These are phyloP conservation scores for Talinum fruticosum DNA, from an alignment of 148 eudicot genomes.

Conservation along the genomic window DNA sequence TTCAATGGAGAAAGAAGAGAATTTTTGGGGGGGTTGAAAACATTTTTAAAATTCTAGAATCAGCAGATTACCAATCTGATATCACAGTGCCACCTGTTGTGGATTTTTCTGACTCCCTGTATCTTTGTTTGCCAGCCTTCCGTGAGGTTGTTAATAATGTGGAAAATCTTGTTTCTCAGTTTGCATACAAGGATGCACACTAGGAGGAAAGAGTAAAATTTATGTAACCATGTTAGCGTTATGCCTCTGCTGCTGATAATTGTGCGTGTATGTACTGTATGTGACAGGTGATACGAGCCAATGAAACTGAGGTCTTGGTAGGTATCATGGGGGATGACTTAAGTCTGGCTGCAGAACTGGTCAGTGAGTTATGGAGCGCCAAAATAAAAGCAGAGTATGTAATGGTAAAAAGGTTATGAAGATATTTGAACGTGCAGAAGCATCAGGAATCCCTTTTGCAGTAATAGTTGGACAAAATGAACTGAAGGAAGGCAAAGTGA, in stretches of 20 bases:
- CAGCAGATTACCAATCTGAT: too few species aligned
- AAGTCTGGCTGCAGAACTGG: conserved; percentile 61
- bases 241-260: conserved; percentile 8
- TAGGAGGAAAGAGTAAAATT: neutral
- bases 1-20: too few species aligned
- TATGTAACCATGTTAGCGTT: neutral
- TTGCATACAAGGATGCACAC: neutral
- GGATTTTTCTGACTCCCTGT: too few species aligned
- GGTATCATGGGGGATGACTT: conserved; percentile 68
- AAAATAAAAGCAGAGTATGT: conserved; percentile 63
- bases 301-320: conserved; percentile 87
- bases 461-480: conserved; percentile 79
- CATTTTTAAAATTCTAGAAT: too few species aligned
- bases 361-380: conserved; percentile 67
- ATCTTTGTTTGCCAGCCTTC: neutral
- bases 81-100: too few species aligned
- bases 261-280: neutral
- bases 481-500: conserved; percentile 58
- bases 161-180: neutral
- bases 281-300: conserved; percentile 67
- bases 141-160: neutral
- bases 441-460: conserved; percentile 67
- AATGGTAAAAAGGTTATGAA: conserved; percentile 55
- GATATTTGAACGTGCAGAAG: conserved; percentile 72
- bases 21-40: too few species aligned